Percentiles rank a stretch among this genome's conserved stretches.
Conservation (phyloP, 2,329 filamentous ascomycete species). For the Alternaria metachromatica region DNA sequence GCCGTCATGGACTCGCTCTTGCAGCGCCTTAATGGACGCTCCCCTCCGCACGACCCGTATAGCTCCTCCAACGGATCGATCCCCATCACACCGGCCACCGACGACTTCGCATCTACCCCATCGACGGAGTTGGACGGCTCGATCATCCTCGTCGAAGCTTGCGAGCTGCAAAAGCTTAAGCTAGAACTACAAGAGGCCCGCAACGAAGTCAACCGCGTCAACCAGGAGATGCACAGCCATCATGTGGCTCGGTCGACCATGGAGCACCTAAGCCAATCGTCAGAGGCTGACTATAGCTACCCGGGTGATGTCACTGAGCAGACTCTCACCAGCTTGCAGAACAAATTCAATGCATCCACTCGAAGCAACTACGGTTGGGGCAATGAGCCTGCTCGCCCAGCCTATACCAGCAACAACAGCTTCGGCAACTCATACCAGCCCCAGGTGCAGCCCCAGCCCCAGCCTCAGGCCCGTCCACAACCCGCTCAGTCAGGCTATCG, state of each 20-base stretch:
- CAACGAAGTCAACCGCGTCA: conserved; percentile 72
- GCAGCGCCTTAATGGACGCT: conserved; percentile 70
- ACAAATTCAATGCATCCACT: conserved; percentile 57
- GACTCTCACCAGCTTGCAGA: conserved; percentile 58
- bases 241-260: conserved; percentile 66
- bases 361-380: conserved; percentile 50
- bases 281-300: conserved; percentile 58
- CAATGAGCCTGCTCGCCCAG: conserved; percentile 30
- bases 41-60: conserved; percentile 59
- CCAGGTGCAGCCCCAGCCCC: conserved; percentile 10
- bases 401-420: conserved; percentile 32
- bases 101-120: conserved; percentile 54
- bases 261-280: conserved; percentile 61
- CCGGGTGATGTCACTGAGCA: conserved; percentile 57
- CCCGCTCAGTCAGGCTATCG: conserved; percentile 33
- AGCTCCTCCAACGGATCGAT: conserved; percentile 65
- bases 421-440: conserved; percentile 32
- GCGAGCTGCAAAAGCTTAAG: conserved; percentile 73
- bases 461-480: conserved; percentile 23
- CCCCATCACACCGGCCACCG: conserved; percentile 67
- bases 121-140: conserved; percentile 33
- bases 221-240: conserved; percentile 72
- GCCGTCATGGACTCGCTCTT: conserved; percentile 68
- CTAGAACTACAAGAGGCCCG: conserved; percentile 74
- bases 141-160: conserved; percentile 50